A percentile compares a stretch with the other conserved stretches of the same genome.
phyloP scores from a whole-genome alignment of 257 asterid species.

The Prunella vulgaris region DNA sequence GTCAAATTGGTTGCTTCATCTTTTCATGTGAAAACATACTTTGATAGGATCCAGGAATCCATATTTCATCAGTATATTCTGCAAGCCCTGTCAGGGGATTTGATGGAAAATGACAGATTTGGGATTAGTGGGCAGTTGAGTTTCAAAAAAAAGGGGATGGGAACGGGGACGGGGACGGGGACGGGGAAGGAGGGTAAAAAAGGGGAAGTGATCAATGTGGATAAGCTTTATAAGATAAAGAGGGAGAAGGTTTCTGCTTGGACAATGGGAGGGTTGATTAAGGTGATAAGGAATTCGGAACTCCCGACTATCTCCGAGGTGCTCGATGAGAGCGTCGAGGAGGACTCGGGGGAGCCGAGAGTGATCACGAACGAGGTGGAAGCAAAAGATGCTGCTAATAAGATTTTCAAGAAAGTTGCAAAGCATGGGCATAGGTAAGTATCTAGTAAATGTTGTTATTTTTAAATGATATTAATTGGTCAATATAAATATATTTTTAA shows the following conservation, averaged over 20 bases:
- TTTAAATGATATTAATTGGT: too few relatives aligned
- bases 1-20: conserved; percentile 60
- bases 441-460: too few relatives aligned
- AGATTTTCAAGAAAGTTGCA: conserved; percentile 57
- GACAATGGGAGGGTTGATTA: conserved; percentile 71
- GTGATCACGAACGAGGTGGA: conserved; percentile 60
- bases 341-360: conserved; percentile 30
- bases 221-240: conserved; percentile 57
- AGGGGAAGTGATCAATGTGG: conserved; percentile 63
- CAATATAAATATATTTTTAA: too few relatives aligned
- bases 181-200: conserved; percentile 29
- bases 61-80: conserved; percentile 78
- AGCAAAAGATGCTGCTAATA: conserved; percentile 54
- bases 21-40: conserved; percentile 64
- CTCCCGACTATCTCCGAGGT: conserved; percentile 47
- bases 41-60: conserved; percentile 74
- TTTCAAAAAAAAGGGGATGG: conserved; percentile 25
- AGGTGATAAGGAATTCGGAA: conserved; percentile 49
- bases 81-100: conserved; percentile 48
- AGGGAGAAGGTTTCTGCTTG: conserved; percentile 69
- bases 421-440: conserved; percentile 62
- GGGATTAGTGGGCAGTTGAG: conserved; percentile 39
- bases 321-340: conserved; percentile 48
- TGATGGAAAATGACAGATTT: conserved; percentile 15
- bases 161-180: too few relatives aligned